Base-by-base conservation (phyloP, 164 flowering plant genomes). In the Stephania japonica region DNA sequence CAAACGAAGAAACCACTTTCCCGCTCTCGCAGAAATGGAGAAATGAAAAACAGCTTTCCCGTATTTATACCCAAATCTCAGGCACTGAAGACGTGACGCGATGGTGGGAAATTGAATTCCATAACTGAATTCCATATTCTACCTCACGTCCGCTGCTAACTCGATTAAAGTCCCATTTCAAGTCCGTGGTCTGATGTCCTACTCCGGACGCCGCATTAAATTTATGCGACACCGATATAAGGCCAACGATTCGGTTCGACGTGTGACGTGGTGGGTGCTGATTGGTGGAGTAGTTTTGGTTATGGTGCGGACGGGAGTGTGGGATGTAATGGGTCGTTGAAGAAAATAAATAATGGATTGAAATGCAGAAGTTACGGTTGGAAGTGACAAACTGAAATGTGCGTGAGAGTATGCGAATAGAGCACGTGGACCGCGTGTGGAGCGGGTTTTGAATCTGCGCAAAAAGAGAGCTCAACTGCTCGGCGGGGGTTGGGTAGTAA, bases 1-100 rank as follows among this genome's bases (percentile, higher is more conserved):
- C 38, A 32, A 32, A 32, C 38, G 38, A 32, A 32, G 38, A 32
- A 32, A 32, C 38, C 38, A 32, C 38, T 32, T 77, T 77, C 80
- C 80, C 80, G 76, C 80, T 77, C 76, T 70, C 67, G 6, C 7
- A 25, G 44, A 49, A n/a, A 11, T 42, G 7, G 16, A 16, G 62
- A 18, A 21, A 44, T 23, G n/a, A 27, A 24, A 43, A 18, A 56
- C 19, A 56, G 62, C n/a, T 56, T 53, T 56, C 62, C 6, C 21
- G 62, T 56, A 56, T 56, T 56, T 56, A 56, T 56, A 56, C 7
- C 62, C 7, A 56, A 56, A 56, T 56, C 62, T 56, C 21, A 16
- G 21, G 61, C 61, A 56, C 62, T 56, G 19, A 18, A 47, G 68
- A 44, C 42, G 72, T 70, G 65, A 50, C 65, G 65, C 23, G 47